Evolutionary conservation across 306 rosid species (phyloP), one percentile per base, ranked within the genome.

Genomic region (Luffa acutangula): DNA sequence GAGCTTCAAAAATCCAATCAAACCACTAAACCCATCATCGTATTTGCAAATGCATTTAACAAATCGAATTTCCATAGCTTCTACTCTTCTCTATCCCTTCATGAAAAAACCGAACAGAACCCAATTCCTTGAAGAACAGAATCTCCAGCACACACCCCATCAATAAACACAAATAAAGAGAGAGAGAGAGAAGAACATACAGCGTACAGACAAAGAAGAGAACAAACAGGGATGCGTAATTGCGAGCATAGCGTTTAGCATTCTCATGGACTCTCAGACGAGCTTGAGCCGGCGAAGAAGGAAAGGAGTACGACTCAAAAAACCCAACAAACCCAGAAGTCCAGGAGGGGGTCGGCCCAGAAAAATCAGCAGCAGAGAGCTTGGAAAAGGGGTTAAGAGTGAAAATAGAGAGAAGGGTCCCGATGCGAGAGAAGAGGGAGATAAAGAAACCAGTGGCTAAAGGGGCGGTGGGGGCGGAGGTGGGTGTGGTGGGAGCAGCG

Each of bases 241-340:
- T 95, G 64, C 97, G 93, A 75, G 93, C 93, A 67, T 91, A 95
- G 69, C 98, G 95, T 82, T 92, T 95, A 73, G 91, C 87, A 80
- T 95, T 95, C 84, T 95, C 98, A 9, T 90, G 97, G 20, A 90
- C 93, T 78, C 98, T 86, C 48, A 95, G 59, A 4, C 93, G 91
- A 45, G 97, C 96, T 78, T 92, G 98, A 34, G 95, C 86, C 10
- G 93, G 53, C 0, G 95, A 87, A 11, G 96, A 85, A 72, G 98
- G 98, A 80, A 95, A 90, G 1, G 97, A 92, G 80, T 95, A 95
- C 3, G 97, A 91, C 4, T 82, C 82, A 2, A 14, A 84, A 25
- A 73, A 87, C 15, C 89, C 97, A 41, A 95, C 0, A 41, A 92
- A 92, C 76, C 84, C 82, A n/a, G 78, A 82, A 6, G 96, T 90